Percentiles rank a stretch among this genome's conserved stretches.
phyloP scores from a whole-genome alignment of 192 early-diverging fungal genomes.

The Umbelopsis isabellina region DNA sequence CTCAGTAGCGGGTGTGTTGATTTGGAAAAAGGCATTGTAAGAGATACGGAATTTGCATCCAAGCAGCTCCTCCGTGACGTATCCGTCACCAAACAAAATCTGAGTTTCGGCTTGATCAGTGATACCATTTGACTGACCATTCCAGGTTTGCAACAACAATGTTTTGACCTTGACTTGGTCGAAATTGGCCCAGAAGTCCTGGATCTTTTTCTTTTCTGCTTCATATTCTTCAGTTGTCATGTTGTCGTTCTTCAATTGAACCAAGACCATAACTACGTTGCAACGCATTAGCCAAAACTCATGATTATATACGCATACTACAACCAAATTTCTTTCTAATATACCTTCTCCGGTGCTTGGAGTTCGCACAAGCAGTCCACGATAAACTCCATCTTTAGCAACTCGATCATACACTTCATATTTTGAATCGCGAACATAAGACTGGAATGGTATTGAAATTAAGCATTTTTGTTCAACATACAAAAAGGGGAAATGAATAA shows the following conservation, averaged over 20 bases:
- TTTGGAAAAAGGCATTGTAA: conserved; percentile 78
- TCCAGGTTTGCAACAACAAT: conserved; percentile 51
- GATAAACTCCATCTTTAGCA: conserved; percentile 62
- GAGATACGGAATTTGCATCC: conserved; percentile 72
- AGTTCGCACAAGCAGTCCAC: conserved; percentile 64
- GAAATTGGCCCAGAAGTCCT: conserved; percentile 36
- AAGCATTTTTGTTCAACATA: neutral
- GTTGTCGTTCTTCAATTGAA: conserved; percentile 60
- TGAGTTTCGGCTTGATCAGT: conserved; percentile 46
- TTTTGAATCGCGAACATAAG: conserved; percentile 39
- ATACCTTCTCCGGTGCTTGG: conserved; percentile 62
- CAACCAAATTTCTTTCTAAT: neutral
- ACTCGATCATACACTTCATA: conserved; percentile 40
- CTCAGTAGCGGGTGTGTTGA: conserved; percentile 74
- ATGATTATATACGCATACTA: neutral
- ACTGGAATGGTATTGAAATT: conserved; percentile 12
- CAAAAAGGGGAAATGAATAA: neutral
- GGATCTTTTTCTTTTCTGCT: conserved; percentile 37
- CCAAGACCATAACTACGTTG: conserved; percentile 54
- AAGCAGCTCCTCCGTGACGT: conserved; percentile 67
- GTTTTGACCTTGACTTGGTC: conserved; percentile 47
- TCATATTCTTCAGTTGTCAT: conserved; percentile 44
- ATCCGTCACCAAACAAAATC: conserved; percentile 54
- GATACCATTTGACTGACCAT: conserved; percentile 62
- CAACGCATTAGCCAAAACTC: neutral